Conservation (phyloP, 768 basidiomycete genomes). For the Lactifluus echinatus region DNA sequence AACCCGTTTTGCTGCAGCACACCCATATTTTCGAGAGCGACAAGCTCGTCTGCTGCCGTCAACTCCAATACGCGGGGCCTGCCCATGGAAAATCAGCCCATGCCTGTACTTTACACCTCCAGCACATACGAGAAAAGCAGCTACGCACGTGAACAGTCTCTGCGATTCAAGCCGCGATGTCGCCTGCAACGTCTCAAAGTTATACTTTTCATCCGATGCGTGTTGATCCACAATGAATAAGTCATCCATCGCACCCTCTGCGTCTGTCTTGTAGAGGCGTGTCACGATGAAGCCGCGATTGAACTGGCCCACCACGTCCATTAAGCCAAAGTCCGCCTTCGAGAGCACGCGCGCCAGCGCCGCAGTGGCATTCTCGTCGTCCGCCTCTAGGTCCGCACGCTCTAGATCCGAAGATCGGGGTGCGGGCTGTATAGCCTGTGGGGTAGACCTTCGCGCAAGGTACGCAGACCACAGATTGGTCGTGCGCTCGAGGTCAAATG, state of each 20-base stretch:
- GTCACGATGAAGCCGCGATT: constrained; percentile 92
- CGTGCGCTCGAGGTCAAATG: constrained; percentile 6
- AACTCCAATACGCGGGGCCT: constrained; percentile 76
- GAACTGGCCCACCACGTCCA: constrained; percentile 91
- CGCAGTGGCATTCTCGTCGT: constrained; percentile 49
- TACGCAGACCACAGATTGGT: constrained; percentile 1
- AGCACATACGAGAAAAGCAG: not conserved
- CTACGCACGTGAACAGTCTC: constrained; percentile 62
- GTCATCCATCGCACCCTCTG: constrained; percentile 47
- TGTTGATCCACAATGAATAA: constrained; percentile 97
- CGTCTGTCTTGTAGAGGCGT: constrained; percentile 41
- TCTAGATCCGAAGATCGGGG: not conserved
- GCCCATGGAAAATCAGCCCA: constrained; percentile 3
- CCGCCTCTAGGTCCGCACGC: constrained; percentile 29
- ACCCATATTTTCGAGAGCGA: constrained; percentile 82
- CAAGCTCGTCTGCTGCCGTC: constrained; percentile 82
- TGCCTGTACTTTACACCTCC: not conserved
- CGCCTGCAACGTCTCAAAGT: constrained; percentile 88
- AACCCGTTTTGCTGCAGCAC: constrained; percentile 83
- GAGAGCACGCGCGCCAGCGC: constrained; percentile 77
- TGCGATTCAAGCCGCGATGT: constrained; percentile 89
- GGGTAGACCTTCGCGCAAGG: not conserved
- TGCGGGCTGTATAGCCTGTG: not conserved
- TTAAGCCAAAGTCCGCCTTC: constrained; percentile 74
- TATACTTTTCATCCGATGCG: constrained; percentile 97